These are phyloP conservation scores for Dactylellina parvicollis DNA, from an alignment of 2,329 filamentous ascomycete species.

Conservation along the genomic window DNA sequence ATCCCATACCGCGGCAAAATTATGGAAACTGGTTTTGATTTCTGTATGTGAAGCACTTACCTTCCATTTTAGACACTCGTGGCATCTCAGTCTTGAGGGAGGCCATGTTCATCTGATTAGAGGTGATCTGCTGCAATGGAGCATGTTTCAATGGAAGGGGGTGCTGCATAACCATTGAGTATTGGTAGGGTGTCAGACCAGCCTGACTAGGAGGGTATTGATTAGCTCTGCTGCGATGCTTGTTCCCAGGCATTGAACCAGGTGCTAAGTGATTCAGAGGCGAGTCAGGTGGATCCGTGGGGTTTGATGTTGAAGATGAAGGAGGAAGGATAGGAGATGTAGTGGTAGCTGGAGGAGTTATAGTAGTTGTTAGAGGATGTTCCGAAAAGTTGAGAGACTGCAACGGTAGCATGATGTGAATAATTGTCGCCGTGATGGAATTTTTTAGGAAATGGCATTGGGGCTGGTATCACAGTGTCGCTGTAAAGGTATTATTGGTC, in stretches of 20 bases:
- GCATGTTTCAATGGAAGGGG: background rate
- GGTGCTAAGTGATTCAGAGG: background rate
- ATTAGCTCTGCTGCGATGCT: background rate
- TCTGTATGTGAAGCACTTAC: background rate
- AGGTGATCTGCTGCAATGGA: background rate
- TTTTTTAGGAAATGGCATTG: too few relatives aligned
- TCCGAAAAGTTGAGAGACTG: too few relatives aligned
- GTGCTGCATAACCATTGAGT: slow-evolving; percentile 25
- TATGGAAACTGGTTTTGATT: background rate
- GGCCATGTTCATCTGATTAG: background rate
- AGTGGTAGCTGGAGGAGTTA: background rate
- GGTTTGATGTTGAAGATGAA: slow-evolving; percentile 7
- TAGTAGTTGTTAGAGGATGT: background rate
- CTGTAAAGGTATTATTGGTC: too few relatives aligned
- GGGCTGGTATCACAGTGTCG: too few relatives aligned
- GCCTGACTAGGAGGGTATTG: background rate
- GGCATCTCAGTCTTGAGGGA: background rate
- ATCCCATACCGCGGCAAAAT: too few relatives aligned
- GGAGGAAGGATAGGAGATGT: slow-evolving; percentile 14
- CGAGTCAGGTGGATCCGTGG: slow-evolving; percentile 2
- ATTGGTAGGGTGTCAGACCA: slow-evolving; percentile 37
- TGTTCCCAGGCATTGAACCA: background rate
- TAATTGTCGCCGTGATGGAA: too few relatives aligned
- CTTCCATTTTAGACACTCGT: background rate
- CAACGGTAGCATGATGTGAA: too few relatives aligned